Conservation (phyloP, 2,329 filamentous ascomycete species). For the Teratosphaeriaceae sp. region DNA sequence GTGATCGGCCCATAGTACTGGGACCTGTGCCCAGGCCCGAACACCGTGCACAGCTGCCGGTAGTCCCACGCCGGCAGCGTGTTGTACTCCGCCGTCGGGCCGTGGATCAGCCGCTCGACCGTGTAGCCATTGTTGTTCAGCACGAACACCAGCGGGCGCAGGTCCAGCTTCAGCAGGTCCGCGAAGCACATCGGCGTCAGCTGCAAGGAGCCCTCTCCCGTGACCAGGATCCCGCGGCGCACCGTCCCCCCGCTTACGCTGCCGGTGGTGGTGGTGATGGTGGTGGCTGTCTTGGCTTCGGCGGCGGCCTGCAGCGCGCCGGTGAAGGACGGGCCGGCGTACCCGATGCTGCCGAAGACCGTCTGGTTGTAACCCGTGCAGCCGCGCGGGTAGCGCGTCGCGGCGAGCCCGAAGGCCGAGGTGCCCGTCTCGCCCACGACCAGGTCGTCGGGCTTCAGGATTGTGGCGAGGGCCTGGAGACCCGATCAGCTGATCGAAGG, state of each 20-base stretch:
- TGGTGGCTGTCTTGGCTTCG: conserved; percentile 29
- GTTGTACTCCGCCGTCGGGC: conserved; percentile 48
- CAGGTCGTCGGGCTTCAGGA: conserved; percentile 15
- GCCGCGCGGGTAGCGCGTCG: conserved; percentile 43
- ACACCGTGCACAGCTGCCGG: conserved; percentile 5
- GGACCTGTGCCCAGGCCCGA: conserved; percentile 6
- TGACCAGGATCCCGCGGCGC: conserved; percentile 53
- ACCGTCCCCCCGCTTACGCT: no score
- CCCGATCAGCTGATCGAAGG: conserved; percentile 13
- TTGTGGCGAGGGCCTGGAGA: neutral
- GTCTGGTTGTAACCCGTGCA: conserved; percentile 54
- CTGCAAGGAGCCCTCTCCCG: conserved; percentile 55
- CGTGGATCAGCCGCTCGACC: conserved; percentile 53
- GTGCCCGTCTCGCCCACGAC: conserved; percentile 25
- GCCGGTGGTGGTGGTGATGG: no score
- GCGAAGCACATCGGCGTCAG: conserved; percentile 64
- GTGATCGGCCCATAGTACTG: conserved; percentile 15
- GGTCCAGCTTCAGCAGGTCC: conserved; percentile 69
- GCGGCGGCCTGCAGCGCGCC: conserved; percentile 19
- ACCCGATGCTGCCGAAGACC: conserved; percentile 26
- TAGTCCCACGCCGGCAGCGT: conserved; percentile 27
- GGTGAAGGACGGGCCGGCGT: conserved; percentile 19
- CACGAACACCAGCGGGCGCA: conserved; percentile 49
- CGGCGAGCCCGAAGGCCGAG: conserved; percentile 45
- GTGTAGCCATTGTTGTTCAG: conserved; percentile 57